Conservation (phyloP, 768 basidiomycete genomes). For the Naematelia aurantialba region DNA sequence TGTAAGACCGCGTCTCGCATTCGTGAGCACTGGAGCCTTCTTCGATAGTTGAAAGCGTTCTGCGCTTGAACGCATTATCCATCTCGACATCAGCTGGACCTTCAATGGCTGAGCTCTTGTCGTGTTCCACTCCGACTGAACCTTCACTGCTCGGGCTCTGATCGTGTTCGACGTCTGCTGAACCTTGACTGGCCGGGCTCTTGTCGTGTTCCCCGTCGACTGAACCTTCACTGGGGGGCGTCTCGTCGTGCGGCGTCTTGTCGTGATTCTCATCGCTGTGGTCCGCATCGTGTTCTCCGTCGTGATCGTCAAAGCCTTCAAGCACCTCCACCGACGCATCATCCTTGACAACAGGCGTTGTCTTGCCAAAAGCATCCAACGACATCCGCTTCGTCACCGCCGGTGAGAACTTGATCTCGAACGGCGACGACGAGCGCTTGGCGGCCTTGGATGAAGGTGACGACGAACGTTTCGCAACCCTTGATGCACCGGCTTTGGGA, state of each 20-base stretch:
- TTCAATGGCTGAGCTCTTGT: no score
- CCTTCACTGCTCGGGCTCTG: no score
- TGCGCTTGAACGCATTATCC: no score
- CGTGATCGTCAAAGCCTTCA: not conserved
- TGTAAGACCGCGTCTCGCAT: no score
- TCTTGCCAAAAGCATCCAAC: slow-evolving; percentile 38
- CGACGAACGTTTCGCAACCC: not conserved
- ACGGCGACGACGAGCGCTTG: slow-evolving; percentile 34
- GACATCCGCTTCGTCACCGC: slow-evolving; percentile 37
- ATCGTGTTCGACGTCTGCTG: slow-evolving; percentile 1
- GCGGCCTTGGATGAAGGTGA: slow-evolving; percentile 8
- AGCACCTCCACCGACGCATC: slow-evolving; percentile 8
- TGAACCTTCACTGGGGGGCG: no score
- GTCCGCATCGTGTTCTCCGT: slow-evolving; percentile 6
- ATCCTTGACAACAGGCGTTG: slow-evolving; percentile 10
- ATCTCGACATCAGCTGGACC: no score
- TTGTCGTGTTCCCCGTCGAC: no score
- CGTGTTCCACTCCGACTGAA: no score
- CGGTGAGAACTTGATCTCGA: slow-evolving; percentile 37
- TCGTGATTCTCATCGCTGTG: slow-evolving; percentile 5
- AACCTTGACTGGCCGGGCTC: not conserved
- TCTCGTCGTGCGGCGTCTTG: no score
- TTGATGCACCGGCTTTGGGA: slow-evolving; percentile 2
- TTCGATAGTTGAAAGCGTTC: no score
- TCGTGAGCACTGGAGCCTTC: no score